These are phyloP conservation scores for Chlamydomonas sp. DNA, from an alignment of 139 green algal genomes.

Conservation along the genomic window DNA sequence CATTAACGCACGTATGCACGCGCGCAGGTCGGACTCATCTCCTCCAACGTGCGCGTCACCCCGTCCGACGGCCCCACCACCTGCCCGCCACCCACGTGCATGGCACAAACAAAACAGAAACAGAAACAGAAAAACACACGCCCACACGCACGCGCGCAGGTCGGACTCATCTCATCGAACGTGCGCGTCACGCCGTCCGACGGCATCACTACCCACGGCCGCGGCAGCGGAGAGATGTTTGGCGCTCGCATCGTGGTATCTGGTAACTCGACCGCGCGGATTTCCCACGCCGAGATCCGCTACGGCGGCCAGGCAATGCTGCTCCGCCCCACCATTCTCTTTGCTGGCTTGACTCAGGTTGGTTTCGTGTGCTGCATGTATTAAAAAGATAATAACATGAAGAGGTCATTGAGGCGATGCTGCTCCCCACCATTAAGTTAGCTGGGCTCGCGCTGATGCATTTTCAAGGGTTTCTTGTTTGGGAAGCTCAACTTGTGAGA, in stretches of 20 bases:
- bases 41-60: conserved; percentile 33
- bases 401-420: too few species aligned
- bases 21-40: conserved; percentile 25
- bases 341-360: too few species aligned
- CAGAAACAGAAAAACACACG: not conserved
- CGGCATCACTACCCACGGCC: not conserved
- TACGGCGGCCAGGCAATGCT: conserved; percentile 32
- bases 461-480: too few species aligned
- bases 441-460: too few species aligned
- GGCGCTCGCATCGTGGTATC: conserved; percentile 16
- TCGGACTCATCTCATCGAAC: conserved; percentile 33
- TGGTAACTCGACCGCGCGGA: conserved; percentile 15
- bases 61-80: conserved; percentile 3
- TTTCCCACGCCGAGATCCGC: conserved; percentile 3
- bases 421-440: too few species aligned
- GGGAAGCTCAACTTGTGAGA: too few species aligned
- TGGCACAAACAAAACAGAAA: not conserved
- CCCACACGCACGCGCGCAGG: conserved; percentile 16
- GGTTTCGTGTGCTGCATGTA: too few species aligned
- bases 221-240: conserved; percentile 18
- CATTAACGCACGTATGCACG: too few species aligned
- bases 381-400: too few species aligned
- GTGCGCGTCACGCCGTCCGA: conserved; percentile 18
- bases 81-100: too few species aligned
- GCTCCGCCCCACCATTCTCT: conserved; percentile 10